A percentile compares a stretch with the other conserved stretches of the same genome.
Conservation (phyloP, 805 yeast species). For the Starmerella apicola region DNA sequence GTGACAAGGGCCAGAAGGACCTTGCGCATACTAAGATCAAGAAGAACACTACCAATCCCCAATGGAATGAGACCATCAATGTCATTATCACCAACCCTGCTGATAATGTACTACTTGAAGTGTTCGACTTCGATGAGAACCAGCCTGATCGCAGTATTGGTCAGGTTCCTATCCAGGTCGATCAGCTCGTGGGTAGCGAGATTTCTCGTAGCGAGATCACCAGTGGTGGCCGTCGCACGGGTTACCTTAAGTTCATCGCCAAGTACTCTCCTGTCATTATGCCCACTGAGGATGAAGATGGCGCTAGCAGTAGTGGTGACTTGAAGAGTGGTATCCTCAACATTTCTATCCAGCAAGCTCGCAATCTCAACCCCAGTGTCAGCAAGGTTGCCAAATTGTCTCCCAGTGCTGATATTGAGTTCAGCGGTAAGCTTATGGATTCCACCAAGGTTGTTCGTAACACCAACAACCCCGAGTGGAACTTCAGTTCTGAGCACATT, state of each 20-base stretch:
- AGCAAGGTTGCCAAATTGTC: conserved; percentile 41
- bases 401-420: conserved; percentile 57
- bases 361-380: conserved; percentile 35
- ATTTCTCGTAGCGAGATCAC: conserved; percentile 44
- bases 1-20: conserved; percentile 36
- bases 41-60: conserved; percentile 56
- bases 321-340: conserved; percentile 84
- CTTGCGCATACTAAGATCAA: conserved; percentile 60
- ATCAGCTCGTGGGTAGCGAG: conserved; percentile 40
- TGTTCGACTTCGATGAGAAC: conserved; percentile 66
- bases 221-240: conserved; percentile 76
- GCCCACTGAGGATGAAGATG: conserved; percentile 22
- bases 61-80: conserved; percentile 70
- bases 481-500: conserved; percentile 49
- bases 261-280: conserved; percentile 62
- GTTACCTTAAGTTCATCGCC: conserved; percentile 56
- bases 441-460: conserved; percentile 49
- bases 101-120: conserved; percentile 65
- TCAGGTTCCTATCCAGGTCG: conserved; percentile 58
- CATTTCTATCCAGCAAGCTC: conserved; percentile 52
- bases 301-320: conserved; percentile 50
- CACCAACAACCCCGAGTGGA: conserved; percentile 57
- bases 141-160: conserved; percentile 75
- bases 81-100: conserved; percentile 61
- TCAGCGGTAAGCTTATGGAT: conserved; percentile 47